Evolutionary conservation across 1,139 yeast genomes (phyloP), one percentile per base, ranked within the genome.

Genomic region (Yamadazyma conglobata): DNA sequence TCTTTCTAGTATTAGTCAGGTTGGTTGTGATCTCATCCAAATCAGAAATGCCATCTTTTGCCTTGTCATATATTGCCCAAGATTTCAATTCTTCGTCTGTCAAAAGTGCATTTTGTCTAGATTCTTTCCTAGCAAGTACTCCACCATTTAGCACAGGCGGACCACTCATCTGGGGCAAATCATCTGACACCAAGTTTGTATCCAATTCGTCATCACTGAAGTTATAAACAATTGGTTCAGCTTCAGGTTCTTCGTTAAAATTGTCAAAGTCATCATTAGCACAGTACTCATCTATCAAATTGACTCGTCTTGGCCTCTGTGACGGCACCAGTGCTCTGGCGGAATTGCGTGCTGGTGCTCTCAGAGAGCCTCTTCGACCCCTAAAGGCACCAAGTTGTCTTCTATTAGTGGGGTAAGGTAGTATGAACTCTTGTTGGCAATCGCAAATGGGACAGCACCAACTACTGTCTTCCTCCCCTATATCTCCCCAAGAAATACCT

Each of bases 361-460:
- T 6, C 6, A 17, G 9, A 17, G 19, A 17, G 19, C 22, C 11
- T 26, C 29, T 26, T 9, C 13, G 13, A 13, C 24, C 19, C 4
- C 9, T 6, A 17, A n/a, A n/a, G n/a, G n/a, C n/a, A n/a, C n/a
- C n/a, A n/a, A n/a, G n/a, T n/a, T n/a, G n/a, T 10, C 25, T 15
- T 15, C 20, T 8, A 10, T 16, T 7, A 8, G 20, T 7, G 11
- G 16, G 10, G 8, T 24, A 21, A 3, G 30, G 21, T 15, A 27
- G 12, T 10, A 22, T 17, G 10, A 52, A 34, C 25, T 62, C 69
- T 37, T 65, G 71, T 19, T 47, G 49, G 30, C 40, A 46, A 32
- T 67, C 73, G 43, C 74, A 68, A 27, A 67, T 56, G 12, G 73
- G 72, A 44, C 74, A 68, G 38, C 50, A 56, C 74, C 73, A 68